Percentiles rank a stretch among this genome's conserved stretches.
phyloP scores from a whole-genome alignment of 768 basidiomycete genomes.

The Austroboletus eburneus region DNA sequence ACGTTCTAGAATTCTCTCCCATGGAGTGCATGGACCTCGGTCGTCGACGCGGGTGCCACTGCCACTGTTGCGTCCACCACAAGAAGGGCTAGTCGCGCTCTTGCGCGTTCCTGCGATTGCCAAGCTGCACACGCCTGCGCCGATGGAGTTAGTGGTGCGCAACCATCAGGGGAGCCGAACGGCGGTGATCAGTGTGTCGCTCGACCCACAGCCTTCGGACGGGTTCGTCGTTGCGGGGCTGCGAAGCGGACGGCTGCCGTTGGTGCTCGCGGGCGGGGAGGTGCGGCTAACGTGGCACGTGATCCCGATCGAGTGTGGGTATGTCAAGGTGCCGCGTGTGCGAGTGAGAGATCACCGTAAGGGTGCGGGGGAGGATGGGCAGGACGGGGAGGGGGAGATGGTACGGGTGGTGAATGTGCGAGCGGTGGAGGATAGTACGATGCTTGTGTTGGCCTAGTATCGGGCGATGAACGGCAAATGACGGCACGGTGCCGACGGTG shows the following conservation, averaged over 20 bases:
- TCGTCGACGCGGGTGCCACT: slow-evolving; percentile 51
- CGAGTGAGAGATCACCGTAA: slow-evolving; percentile 52
- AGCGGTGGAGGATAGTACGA: slow-evolving; percentile 22
- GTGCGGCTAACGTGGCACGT: slow-evolving; percentile 63
- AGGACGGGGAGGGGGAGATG: slow-evolving; percentile 39
- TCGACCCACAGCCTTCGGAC: slow-evolving; percentile 66
- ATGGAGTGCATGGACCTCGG: slow-evolving; percentile 41
- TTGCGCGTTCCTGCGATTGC: slow-evolving; percentile 60
- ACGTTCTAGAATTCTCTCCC: slow-evolving; percentile 40
- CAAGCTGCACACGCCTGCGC: slow-evolving; percentile 56
- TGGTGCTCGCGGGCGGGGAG: slow-evolving; percentile 72
- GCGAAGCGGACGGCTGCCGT: slow-evolving; percentile 59
- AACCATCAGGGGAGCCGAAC: slow-evolving; percentile 62
- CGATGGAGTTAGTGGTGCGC: slow-evolving; percentile 56
- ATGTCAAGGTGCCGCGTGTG: slow-evolving; percentile 57
- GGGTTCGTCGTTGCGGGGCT: slow-evolving; percentile 82
- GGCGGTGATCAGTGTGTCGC: slow-evolving; percentile 64
- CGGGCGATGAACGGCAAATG: neutral
- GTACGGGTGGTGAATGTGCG: slow-evolving; percentile 54
- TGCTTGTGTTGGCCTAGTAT: slow-evolving; percentile 18
- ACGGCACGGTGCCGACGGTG: neutral
- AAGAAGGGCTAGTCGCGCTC: slow-evolving; percentile 61
- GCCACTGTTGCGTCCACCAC: slow-evolving; percentile 59
- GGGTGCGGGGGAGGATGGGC: slow-evolving; percentile 29
- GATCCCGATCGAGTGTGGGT: slow-evolving; percentile 72